Base-by-base conservation (phyloP, 352 stramenopile species). In the Phytophthora sp. region DNA sequence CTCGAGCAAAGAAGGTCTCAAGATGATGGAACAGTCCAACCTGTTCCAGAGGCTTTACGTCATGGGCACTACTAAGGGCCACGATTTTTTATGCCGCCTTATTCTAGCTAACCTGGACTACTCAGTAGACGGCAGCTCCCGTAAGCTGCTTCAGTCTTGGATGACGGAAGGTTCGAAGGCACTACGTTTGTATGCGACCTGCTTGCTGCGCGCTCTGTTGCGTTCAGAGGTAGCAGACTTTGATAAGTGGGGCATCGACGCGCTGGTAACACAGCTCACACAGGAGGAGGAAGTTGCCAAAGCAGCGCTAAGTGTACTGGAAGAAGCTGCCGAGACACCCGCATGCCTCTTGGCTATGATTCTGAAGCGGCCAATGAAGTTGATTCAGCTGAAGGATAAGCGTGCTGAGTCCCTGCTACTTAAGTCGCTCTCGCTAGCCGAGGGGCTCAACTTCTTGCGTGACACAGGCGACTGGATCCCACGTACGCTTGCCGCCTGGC, bases 21-120 rank as follows among this genome's bases (percentile, higher is more conserved):
- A 95, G 58, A 95, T 96, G 87, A 95, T 96, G 88, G 84, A 95
- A 61, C 86, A 95, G 63, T 94, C 86, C 4, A 94, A 94, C n/a
- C 58, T 96, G n/a, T 96, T 96, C 61, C 81, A 92, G 58, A 74
- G 87, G 2, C 64, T 96, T 13, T 91, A 94, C 35, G 86, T 94
- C 13, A 93, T 96, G 85, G 88, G 88, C 11, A 94, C 82, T 7
- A 90, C 82, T 9, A 94, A 94, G 66, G 88, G 88, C 27, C 88
- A 96, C 63, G 87, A 96, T 54, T 96, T 96, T 46, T 51, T 96
- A n/a, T 95, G 88, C 51, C 84, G 88, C 2, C 66, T 96, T 16
- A 96, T 96, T 58, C 76, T 96, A 24, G 87, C 86, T 8, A 96
- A 96, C 58, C 57, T 96, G 53, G 88, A 96, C 50, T 96, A 96